Evolutionary conservation across 306 rosid genomes (phyloP), one percentile per base, ranked within the genome.

Genomic region (Sphenostylis stenocarpa): DNA sequence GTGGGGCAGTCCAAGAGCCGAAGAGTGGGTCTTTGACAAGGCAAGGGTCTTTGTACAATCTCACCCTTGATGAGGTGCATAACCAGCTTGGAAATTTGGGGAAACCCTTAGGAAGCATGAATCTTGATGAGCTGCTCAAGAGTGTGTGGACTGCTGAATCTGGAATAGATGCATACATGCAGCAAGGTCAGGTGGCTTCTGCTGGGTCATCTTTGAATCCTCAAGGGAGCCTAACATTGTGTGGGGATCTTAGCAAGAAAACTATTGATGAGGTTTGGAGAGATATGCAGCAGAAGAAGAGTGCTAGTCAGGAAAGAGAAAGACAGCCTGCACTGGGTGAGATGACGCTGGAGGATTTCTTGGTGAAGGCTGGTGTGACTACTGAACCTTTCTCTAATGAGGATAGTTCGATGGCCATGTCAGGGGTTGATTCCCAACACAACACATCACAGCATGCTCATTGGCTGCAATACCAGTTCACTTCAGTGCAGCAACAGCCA

Each of bases 251-350:
- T 69, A 89, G 92, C 68, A 95, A 95, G 83, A 95, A 91, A 87
- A 95, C 99, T 5, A 94, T 95, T 20, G 98, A 95, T 85, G 99
- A 95, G 87, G 96, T 95, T 81, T 95, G 97, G 99, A 91, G 80
- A 82, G 96, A 96, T 68, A 96, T 96, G 75, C 98, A 92, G 45
- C 90, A 85, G 63, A 85, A 83, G 77, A 92, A 92, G 81, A 65
- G 85, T 56, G 12, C 4, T 16, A 76, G 56, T 51, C 41, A 68
- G 56, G 96, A 91, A 39, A 86, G 89, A 73, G 96, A 89, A 39
- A 86, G 89, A 73, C 93, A 84, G 13, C 82, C 89, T 71, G 89
- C 98, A 43, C 83, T 91, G 13, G 98, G 99, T 43, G 99, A 92
- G 90, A 96, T 96, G 96, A 95, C 97, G 14, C 87, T 95, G 43